These are phyloP conservation scores for Opeltia flavorubescens DNA, from an alignment of 495 filamentous ascomycete species.

Conservation along the genomic window DNA sequence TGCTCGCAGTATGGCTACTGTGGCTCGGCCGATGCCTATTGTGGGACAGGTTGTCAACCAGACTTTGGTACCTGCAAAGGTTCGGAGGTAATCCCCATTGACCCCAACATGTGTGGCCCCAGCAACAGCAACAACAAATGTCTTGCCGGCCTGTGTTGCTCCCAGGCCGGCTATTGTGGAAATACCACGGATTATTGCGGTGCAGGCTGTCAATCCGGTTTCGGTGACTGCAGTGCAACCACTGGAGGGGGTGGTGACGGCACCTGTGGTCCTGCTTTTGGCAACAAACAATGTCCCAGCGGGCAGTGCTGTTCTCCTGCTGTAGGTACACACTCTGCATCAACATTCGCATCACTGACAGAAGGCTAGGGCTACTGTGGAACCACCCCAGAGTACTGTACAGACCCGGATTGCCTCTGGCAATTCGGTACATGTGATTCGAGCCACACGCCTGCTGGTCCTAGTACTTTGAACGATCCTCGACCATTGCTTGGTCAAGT, in stretches of 20 bases:
- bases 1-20: slow-evolving; percentile 11
- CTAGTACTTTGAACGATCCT: slow-evolving; percentile 41
- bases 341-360: slow-evolving; percentile 7
- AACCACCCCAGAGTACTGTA: slow-evolving; percentile 43
- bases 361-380: slow-evolving; percentile 42
- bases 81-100: neutral
- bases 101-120: slow-evolving; percentile 2
- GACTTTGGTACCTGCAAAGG: slow-evolving; percentile 15
- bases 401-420: slow-evolving; percentile 54
- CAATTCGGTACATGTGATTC: slow-evolving; percentile 58
- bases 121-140: slow-evolving; percentile 3
- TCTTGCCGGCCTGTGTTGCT: slow-evolving; percentile 6
- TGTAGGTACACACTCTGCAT: slow-evolving; percentile 24
- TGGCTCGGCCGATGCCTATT: slow-evolving; percentile 28
- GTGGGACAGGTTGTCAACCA: slow-evolving; percentile 35
- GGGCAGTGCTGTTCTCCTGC: slow-evolving; percentile 50
- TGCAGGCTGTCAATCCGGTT: slow-evolving; percentile 31
- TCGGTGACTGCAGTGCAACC: slow-evolving; percentile 29
- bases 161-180: slow-evolving; percentile 25
- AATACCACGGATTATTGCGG: slow-evolving; percentile 36
- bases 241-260: slow-evolving; percentile 11
- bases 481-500: slow-evolving; percentile 44
- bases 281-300: slow-evolving; percentile 30
- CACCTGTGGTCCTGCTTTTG: slow-evolving; percentile 27
- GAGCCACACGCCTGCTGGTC: slow-evolving; percentile 46